phyloP scores from a whole-genome alignment of 805 yeast species.

The Kuraishia molischiana region DNA sequence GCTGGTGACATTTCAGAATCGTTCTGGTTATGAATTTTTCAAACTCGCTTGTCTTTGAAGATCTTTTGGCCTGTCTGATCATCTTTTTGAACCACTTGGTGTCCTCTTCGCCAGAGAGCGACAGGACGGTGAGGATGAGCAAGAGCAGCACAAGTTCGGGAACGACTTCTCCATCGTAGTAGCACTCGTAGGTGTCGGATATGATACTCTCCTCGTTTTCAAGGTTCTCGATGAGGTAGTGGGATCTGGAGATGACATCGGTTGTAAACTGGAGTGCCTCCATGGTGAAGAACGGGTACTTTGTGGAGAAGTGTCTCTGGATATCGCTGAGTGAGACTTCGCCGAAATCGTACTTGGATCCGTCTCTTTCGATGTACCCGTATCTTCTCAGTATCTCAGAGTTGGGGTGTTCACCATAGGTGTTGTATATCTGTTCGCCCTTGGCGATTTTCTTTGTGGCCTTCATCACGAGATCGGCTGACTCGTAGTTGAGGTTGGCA shows the following conservation, averaged over 20 bases:
- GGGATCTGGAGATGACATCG: constrained; percentile 23
- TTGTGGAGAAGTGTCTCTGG: constrained; percentile 23
- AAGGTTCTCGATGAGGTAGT: constrained; percentile 21
- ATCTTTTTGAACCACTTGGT: constrained; percentile 20
- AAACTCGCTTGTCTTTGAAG: constrained; percentile 11
- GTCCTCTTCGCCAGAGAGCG: constrained; percentile 20
- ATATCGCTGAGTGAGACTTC: constrained; percentile 49
- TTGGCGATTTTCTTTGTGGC: constrained; percentile 47
- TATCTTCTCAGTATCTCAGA: constrained; percentile 84
- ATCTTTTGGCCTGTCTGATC: constrained; percentile 10
- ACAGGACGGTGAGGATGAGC: constrained; percentile 36
- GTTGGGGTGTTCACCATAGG: constrained; percentile 87
- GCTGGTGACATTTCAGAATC: constrained; percentile 50
- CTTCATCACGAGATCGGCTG: constrained; percentile 54
- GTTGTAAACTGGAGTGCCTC: constrained; percentile 26
- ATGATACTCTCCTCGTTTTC: constrained; percentile 29
- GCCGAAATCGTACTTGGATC: constrained; percentile 72
- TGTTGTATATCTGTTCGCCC: constrained; percentile 77
- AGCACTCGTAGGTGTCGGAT: constrained; percentile 56
- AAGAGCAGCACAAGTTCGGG: constrained; percentile 49
- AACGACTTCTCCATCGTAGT: constrained; percentile 41
- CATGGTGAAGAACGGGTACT: constrained; percentile 11
- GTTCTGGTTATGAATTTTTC: constrained; percentile 34
- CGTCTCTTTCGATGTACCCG: constrained; percentile 74
- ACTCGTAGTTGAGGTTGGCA: constrained; percentile 53